Percentiles rank a stretch among this genome's conserved stretches.
Conservation (phyloP, 2,329 filamentous ascomycete genomes). For the Colletotrichum noveboracense region DNA sequence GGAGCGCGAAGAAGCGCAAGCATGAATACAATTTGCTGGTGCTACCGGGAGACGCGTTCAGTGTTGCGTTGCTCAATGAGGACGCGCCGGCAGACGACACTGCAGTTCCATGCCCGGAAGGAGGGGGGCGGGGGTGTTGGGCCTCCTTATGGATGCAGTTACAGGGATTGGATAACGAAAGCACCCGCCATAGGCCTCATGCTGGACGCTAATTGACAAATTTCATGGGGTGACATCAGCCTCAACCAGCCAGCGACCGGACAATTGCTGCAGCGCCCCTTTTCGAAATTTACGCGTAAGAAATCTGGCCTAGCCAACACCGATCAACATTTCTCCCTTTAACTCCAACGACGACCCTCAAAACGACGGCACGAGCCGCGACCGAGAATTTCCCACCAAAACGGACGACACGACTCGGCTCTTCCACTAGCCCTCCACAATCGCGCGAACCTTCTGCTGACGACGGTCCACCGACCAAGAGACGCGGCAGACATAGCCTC, state of each 20-base stretch:
- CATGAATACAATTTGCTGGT: neutral
- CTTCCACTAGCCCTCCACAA: constrained; percentile 1
- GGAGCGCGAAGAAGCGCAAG: neutral
- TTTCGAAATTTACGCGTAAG: constrained; percentile 18
- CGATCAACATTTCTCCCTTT: neutral
- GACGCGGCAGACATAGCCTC: neutral
- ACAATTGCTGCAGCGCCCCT: constrained; percentile 13
- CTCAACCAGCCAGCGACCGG: constrained; percentile 10
- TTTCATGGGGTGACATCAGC: constrained; percentile 21
- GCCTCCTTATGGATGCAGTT: constrained; percentile 2
- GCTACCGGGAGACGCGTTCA: neutral
- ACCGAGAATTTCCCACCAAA: neutral
- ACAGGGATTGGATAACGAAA: constrained; percentile 11
- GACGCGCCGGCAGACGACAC: neutral
- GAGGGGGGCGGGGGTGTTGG: constrained; percentile 6
- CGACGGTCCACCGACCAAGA: neutral
- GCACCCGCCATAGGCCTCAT: neutral
- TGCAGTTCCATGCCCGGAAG: neutral
- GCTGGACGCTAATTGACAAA: constrained; percentile 16
- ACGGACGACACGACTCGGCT: constrained; percentile 5
- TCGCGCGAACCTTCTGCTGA: constrained; percentile 1
- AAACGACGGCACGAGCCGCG: constrained; percentile 15
- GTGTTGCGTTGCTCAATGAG: neutral
- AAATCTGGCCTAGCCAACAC: constrained; percentile 5
- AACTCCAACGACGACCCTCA: neutral